Evolutionary conservation across 768 basidiomycete species (phyloP).

Genomic region (Daedaleopsis nitida): DNA sequence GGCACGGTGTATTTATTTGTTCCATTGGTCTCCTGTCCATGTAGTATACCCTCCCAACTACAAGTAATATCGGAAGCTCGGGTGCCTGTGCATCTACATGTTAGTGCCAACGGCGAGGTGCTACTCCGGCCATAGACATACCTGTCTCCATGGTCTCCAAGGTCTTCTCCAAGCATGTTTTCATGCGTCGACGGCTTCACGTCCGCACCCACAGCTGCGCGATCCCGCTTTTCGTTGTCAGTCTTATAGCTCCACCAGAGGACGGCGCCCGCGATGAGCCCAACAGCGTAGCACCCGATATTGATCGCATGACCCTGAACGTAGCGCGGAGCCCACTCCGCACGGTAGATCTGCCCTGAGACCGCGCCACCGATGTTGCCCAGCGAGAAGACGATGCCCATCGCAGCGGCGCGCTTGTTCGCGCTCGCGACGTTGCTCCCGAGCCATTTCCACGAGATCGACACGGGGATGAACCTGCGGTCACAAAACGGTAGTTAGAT

Average conservation of each 20-base stretch:
- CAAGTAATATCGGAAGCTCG: slow-evolving; percentile 24
- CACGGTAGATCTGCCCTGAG: slow-evolving; percentile 32
- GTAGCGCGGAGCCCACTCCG: slow-evolving; percentile 35
- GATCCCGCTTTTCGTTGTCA: slow-evolving; percentile 27
- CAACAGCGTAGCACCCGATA: slow-evolving; percentile 28
- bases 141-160: slow-evolving; percentile 32
- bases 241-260: slow-evolving; percentile 28
- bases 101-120: neutral
- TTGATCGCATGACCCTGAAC: slow-evolving; percentile 37
- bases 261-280: slow-evolving; percentile 25
- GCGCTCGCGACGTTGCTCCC: slow-evolving; percentile 29
- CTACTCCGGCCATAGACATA: slow-evolving; percentile 6
- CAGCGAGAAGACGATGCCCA: slow-evolving; percentile 34
- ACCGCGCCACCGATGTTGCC: slow-evolving; percentile 36
- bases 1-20: neutral
- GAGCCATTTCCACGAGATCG: slow-evolving; percentile 32
- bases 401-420: slow-evolving; percentile 35
- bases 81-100: slow-evolving; percentile 12
- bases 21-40: neutral
- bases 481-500: neutral
- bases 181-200: slow-evolving; percentile 11
- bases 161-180: slow-evolving; percentile 30
- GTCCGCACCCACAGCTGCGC: slow-evolving; percentile 3
- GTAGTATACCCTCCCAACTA: neutral
- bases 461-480: slow-evolving; percentile 32